Evolutionary conservation across 2,329 filamentous ascomycete species (phyloP).

Genomic region (Furcasterigmium sp.): DNA sequence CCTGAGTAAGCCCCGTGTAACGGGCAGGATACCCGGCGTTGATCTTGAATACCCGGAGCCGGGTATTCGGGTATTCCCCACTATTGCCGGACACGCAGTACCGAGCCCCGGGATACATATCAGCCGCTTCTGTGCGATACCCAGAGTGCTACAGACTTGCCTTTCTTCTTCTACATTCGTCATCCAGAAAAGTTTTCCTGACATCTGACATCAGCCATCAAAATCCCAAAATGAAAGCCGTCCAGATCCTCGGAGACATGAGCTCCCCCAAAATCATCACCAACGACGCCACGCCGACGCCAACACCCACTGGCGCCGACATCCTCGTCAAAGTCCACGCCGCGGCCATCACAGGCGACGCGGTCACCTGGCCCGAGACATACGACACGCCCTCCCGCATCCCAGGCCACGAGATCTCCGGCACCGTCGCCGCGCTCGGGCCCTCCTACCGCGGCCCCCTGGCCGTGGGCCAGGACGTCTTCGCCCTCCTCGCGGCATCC

Average conservation of each 20-base stretch:
- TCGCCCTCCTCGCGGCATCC: constrained; percentile 19
- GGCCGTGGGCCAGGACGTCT: constrained; percentile 16
- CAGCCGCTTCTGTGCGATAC: too few relatives aligned
- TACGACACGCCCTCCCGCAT: constrained; percentile 20
- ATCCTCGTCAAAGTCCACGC: constrained; percentile 25
- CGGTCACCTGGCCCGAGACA: constrained; percentile 25
- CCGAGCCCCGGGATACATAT: too few relatives aligned
- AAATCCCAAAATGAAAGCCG: constrained; percentile 22
- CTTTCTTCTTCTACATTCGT: too few relatives aligned
- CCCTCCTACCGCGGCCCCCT: constrained; percentile 15
- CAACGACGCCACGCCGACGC: constrained; percentile 11
- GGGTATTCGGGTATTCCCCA: too few relatives aligned
- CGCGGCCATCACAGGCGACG: constrained; percentile 27
- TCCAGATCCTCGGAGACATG: constrained; percentile 22
- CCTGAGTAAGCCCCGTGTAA: too few relatives aligned
- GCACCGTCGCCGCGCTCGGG: constrained; percentile 19
- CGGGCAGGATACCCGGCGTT: too few relatives aligned
- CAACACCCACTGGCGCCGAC: constrained; percentile 8
- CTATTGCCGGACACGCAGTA: too few relatives aligned
- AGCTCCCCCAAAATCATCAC: constrained; percentile 12
- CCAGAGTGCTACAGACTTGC: too few relatives aligned
- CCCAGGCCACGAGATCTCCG: constrained; percentile 30
- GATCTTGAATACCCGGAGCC: too few relatives aligned
- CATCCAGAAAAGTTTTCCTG: too few relatives aligned
- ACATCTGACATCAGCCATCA: too few relatives aligned